Evolutionary conservation across 441 rosid species (phyloP), one percentile per base, ranked within the genome.

Genomic region (Pelargonium australe): DNA sequence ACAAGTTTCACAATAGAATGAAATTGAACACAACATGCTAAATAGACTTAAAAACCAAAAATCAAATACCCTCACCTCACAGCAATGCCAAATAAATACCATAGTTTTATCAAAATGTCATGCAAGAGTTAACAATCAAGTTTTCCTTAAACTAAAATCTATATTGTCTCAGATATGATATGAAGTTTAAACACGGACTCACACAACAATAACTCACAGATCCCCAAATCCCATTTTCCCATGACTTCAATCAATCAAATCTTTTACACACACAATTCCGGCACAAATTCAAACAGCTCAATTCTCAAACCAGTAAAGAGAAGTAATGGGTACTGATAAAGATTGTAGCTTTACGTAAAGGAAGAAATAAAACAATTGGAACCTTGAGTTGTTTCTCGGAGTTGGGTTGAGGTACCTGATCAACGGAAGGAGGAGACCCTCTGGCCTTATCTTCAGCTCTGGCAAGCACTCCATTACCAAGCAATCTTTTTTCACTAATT

Each of bases 371-470:
- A 37, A 25, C 23, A 37, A 37, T 37, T 37, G 41, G 41, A 37
- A 37, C 41, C 41, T 37, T 37, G 41, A 37, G 41, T 37, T 37
- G 7, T 0, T 79, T 16, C 8, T 79, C 87, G 17, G 66, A 71
- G 71, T 63, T 78, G 77, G 84, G 57, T 70, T 67, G 80, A 72
- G 76, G 53, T 69, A 79, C 73, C 41, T 41, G 72, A 65, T 78
- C 80, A 64, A 63, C 43, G 7, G 40, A 34, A 72, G 88, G 72
- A 68, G 87, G 75, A 67, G 82, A 75, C 17, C 66, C 81, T 68
- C 77, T 76, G n/a, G 86, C 85, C 81, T 85, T 83, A 76, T 90
- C 89, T 82, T 90, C 96, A 51, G 92, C 92, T 74, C 89, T 81
- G 44, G 80, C 87, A 68, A 86, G 86, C 68, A 87, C 77, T 45